Evolutionary conservation across 2,329 filamentous ascomycete species (phyloP).

Genomic region (Fusarium siculi): DNA sequence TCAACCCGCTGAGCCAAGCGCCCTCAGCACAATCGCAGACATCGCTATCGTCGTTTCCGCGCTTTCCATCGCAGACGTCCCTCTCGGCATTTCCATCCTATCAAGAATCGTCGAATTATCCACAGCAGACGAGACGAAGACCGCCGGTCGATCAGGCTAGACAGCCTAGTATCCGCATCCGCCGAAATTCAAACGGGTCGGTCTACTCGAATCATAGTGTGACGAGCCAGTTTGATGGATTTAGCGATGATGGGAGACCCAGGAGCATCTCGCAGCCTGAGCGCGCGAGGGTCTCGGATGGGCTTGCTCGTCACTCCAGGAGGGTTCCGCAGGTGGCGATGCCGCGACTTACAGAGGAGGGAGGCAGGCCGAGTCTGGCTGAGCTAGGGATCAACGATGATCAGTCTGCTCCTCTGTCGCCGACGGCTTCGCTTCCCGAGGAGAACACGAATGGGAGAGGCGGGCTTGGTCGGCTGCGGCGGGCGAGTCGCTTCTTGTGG

Average conservation of each 20-base stretch:
- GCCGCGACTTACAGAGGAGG: conserved; percentile 55
- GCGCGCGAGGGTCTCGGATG: conserved; percentile 36
- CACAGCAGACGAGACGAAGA: conserved; percentile 14
- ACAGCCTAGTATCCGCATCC: conserved; percentile 42
- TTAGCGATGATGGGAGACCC: conserved; percentile 39
- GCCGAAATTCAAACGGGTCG: conserved; percentile 40
- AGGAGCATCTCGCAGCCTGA: conserved; percentile 52
- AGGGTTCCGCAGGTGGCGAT: conserved; percentile 48
- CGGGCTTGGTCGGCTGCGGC: conserved; percentile 22
- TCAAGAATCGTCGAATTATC: neutral
- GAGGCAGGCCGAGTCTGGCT: conserved; percentile 48
- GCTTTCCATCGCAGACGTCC: conserved; percentile 23
- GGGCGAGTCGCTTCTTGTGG: conserved; percentile 44
- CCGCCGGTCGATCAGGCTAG: conserved; percentile 32
- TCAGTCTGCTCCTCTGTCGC: conserved; percentile 37
- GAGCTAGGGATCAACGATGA: conserved; percentile 45
- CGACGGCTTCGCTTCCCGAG: conserved; percentile 44
- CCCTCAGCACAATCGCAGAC: conserved; percentile 40
- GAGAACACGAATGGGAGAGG: conserved; percentile 15
- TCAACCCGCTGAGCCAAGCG: conserved; percentile 35
- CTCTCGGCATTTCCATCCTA: conserved; percentile 29
- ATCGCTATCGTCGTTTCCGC: conserved; percentile 25
- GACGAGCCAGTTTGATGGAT: conserved; percentile 16
- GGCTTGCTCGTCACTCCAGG: conserved; percentile 45
- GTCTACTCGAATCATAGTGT: conserved; percentile 29